These are phyloP conservation scores for Camelina hispida DNA, from an alignment of 345 rosid genomes.

Conservation along the genomic window DNA sequence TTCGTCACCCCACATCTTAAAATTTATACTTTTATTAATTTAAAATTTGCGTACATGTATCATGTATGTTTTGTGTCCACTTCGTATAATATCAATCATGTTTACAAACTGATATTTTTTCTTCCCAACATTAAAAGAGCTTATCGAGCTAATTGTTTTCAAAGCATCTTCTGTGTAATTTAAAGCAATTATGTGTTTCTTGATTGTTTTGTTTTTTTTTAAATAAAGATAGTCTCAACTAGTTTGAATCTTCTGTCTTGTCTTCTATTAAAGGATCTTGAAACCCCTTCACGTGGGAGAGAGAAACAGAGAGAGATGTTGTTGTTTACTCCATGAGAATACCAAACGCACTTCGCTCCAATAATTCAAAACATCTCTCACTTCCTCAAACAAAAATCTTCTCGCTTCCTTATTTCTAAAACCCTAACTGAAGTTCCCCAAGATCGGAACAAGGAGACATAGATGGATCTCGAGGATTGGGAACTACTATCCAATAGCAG, in stretches of 20 bases:
- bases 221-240: no score
- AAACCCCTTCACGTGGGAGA: constrained; percentile 31
- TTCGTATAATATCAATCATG: constrained; percentile 21
- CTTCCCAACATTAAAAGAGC: background rate
- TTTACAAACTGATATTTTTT: background rate
- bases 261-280: constrained; percentile 30
- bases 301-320: constrained; percentile 13
- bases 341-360: constrained; percentile 38
- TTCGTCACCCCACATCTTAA: constrained; percentile 34
- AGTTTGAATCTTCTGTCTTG: constrained; percentile 21
- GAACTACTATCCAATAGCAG: constrained; percentile 67
- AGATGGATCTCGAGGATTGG: constrained; percentile 91
- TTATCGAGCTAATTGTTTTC: background rate
- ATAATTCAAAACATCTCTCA: constrained; percentile 32
- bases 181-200: background rate
- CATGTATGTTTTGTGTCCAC: constrained; percentile 7
- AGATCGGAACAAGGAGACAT: constrained; percentile 42
- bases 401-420: constrained; percentile 15
- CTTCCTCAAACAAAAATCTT: background rate
- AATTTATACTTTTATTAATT: background rate
- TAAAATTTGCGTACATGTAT: background rate
- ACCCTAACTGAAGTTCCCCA: constrained; percentile 16
- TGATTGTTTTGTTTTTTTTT: background rate
- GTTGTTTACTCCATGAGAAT: constrained; percentile 18
- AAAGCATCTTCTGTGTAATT: constrained; percentile 17